Conservation (phyloP, 306 rosid genomes). For the Trifolium repens region DNA sequence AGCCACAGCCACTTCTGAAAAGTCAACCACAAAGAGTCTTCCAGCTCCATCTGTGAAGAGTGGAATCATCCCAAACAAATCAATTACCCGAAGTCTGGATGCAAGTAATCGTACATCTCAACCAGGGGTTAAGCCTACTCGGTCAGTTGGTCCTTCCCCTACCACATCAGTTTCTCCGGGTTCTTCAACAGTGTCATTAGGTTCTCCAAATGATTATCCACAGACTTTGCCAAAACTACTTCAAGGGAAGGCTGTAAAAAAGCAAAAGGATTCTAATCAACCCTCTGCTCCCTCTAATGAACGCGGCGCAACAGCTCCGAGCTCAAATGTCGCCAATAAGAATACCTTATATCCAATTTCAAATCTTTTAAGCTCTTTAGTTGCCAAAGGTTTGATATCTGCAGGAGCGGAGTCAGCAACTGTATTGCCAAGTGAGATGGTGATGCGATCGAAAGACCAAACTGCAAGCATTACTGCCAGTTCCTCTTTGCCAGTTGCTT, state of each 20-base stretch:
- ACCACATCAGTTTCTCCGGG: constrained; percentile 38
- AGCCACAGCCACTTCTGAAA: constrained; percentile 60
- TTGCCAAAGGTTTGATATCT: constrained; percentile 90
- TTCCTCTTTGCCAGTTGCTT: constrained; percentile 50
- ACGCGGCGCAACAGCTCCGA: constrained; percentile 51
- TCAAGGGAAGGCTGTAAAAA: constrained; percentile 56
- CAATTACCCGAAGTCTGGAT: constrained; percentile 49
- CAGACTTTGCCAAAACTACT: constrained; percentile 46
- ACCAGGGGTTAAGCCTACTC: constrained; percentile 50
- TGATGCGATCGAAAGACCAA: constrained; percentile 48
- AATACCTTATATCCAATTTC: constrained; percentile 64
- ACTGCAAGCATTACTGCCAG: constrained; percentile 46
- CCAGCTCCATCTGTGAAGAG: constrained; percentile 78
- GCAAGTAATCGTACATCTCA: constrained; percentile 52
- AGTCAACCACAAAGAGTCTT: constrained; percentile 66
- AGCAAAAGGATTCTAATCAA: constrained; percentile 46
- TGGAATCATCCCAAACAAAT: constrained; percentile 64
- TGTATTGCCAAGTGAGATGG: constrained; percentile 47
- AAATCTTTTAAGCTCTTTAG: constrained; percentile 84
- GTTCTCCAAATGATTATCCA: constrained; percentile 52
- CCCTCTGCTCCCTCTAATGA: constrained; percentile 57
- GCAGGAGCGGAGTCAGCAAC: constrained; percentile 63
- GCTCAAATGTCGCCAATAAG: constrained; percentile 53
- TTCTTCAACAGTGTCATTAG: constrained; percentile 34
- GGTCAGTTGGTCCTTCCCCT: constrained; percentile 51